phyloP scores from a whole-genome alignment of 331 rosid species.

The Spiraea crenata region DNA sequence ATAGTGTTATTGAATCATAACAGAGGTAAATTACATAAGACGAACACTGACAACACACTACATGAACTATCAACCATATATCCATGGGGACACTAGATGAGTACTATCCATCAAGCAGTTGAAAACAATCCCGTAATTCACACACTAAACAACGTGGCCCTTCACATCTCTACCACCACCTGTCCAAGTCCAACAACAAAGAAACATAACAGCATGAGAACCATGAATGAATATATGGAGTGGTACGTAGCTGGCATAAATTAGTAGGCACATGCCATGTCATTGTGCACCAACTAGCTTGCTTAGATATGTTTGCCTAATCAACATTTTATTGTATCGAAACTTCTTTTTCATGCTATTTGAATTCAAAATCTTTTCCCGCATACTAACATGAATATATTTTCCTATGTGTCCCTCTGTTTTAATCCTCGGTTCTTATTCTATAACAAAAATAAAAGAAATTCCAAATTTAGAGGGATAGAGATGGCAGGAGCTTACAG shows the following conservation, averaged over 20 bases:
- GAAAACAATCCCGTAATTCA: neutral
- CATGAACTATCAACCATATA: neutral
- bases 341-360: too few relatives aligned
- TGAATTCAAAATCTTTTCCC: too few relatives aligned
- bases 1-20: too few relatives aligned
- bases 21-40: neutral
- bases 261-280: neutral
- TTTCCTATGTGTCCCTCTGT: too few relatives aligned
- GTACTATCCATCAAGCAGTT: conserved; percentile 4
- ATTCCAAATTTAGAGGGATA: too few relatives aligned
- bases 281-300: neutral
- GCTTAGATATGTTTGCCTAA: too few relatives aligned
- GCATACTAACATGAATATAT: too few relatives aligned
- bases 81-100: conserved; percentile 1
- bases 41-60: conserved; percentile 2
- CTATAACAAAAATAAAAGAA: too few relatives aligned
- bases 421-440: too few relatives aligned
- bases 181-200: neutral
- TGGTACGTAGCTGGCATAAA: neutral
- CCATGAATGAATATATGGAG: too few relatives aligned
- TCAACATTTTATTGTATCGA: too few relatives aligned
- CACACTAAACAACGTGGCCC: neutral
- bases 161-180: conserved; percentile 12
- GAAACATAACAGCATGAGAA: neutral
- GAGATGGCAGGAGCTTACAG: conserved; percentile 29